Evolutionary conservation across 1,284 basidiomycete species (phyloP).

Genomic region (Dichomitus squalens): DNA sequence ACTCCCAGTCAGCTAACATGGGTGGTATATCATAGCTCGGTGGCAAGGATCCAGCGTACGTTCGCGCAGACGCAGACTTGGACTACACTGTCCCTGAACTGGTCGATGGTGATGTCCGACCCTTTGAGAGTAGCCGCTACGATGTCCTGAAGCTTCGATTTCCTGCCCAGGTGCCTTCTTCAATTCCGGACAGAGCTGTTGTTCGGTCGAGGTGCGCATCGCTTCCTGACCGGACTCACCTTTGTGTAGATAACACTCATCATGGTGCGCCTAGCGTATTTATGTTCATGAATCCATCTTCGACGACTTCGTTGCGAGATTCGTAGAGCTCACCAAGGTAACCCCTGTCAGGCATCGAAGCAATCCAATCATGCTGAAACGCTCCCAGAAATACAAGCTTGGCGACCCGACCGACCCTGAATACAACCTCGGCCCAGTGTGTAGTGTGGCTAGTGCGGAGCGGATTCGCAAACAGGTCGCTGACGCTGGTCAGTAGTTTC

Average conservation of each 20-base stretch:
- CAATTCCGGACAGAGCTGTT: constrained; percentile 95
- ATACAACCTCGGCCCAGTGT: constrained; percentile 89
- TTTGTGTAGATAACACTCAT: not conserved
- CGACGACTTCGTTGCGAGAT: constrained; percentile 80
- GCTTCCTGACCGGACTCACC: not conserved
- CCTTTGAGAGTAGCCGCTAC: not conserved
- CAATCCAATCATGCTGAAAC: not conserved
- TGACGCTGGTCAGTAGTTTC: constrained; percentile 63
- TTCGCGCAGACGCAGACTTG: constrained; percentile 84
- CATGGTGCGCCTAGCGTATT: constrained; percentile 63
- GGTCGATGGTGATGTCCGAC: constrained; percentile 73
- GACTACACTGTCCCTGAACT: constrained; percentile 84
- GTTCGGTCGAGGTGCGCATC: constrained; percentile 70
- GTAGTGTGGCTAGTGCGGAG: constrained; percentile 83
- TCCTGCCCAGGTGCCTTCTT: constrained; percentile 75
- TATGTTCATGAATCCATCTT: constrained; percentile 90
- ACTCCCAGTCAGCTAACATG: not conserved
- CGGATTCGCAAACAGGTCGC: constrained; percentile 85
- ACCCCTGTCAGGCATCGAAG: no score
- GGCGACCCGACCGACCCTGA: constrained; percentile 80
- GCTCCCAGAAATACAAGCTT: constrained; percentile 69
- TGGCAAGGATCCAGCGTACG: constrained; percentile 96
- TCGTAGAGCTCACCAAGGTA: constrained; percentile 78
- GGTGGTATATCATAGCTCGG: constrained; percentile 65
- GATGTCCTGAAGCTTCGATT: not conserved